Conservation (phyloP, 495 filamentous ascomycete species). For the Xylaria intraflava region DNA sequence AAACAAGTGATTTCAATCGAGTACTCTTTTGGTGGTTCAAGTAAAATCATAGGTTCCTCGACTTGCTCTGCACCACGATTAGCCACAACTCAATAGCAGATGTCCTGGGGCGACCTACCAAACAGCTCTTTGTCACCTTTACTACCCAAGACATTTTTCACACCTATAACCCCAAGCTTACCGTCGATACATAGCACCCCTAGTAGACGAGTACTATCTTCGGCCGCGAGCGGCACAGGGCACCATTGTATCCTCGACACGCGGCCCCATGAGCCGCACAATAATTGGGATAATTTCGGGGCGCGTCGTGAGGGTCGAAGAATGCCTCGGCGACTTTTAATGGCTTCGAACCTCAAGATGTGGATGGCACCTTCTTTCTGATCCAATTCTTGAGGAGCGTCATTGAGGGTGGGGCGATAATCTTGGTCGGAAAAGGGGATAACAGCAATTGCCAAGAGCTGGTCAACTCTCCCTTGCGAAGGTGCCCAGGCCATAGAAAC, state of each 20-base stretch:
- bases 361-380: conserved; percentile 31
- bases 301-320: conserved; percentile 16
- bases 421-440: conserved; percentile 40
- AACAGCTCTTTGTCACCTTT: conserved; percentile 19
- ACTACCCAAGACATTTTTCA: conserved; percentile 14
- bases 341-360: conserved; percentile 35
- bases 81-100: conserved; percentile 5
- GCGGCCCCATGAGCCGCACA: conserved; percentile 38
- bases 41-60: conserved; percentile 31
- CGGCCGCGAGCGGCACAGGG: conserved; percentile 29
- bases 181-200: conserved; percentile 39
- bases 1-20: conserved; percentile 40
- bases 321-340: conserved; percentile 12
- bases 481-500: conserved; percentile 41
- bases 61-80: conserved; percentile 31
- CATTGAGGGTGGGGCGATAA: conserved; percentile 15
- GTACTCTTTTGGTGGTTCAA: conserved; percentile 36
- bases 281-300: conserved; percentile 23
- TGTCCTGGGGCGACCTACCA: conserved; percentile 22
- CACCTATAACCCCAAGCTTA: conserved; percentile 34
- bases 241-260: conserved; percentile 39
- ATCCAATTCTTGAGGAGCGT: conserved; percentile 15
- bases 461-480: conserved; percentile 20
- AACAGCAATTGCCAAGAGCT: conserved; percentile 41
- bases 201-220: conserved; percentile 25